Evolutionary conservation across 1,139 yeast genomes (phyloP).

Genomic region (Meyerozyma sp.): DNA sequence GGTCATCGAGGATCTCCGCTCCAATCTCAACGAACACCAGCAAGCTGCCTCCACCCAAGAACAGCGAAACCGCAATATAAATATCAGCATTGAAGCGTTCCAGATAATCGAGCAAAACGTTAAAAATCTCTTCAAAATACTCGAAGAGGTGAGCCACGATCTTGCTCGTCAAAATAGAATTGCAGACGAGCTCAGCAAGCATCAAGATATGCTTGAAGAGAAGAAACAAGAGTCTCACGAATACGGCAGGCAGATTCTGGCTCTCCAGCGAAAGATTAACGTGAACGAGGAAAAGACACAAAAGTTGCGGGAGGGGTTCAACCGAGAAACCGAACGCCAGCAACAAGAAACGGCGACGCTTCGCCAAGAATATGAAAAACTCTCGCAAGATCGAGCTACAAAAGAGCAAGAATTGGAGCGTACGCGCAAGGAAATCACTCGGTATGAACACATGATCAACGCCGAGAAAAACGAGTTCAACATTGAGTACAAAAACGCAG

Average conservation of each 20-base stretch:
- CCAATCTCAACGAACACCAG: slow-evolving; percentile 39
- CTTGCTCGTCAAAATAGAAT: slow-evolving; percentile 44
- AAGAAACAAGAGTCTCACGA: slow-evolving; percentile 42
- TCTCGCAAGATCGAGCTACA: slow-evolving; percentile 46
- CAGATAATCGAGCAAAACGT: slow-evolving; percentile 52
- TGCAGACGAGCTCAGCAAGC: slow-evolving; percentile 29
- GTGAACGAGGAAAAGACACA: slow-evolving; percentile 50
- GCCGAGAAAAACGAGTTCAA: slow-evolving; percentile 43
- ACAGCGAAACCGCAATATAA: slow-evolving; percentile 43
- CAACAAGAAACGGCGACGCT: slow-evolving; percentile 41
- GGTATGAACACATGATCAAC: slow-evolving; percentile 43
- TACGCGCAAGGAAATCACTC: slow-evolving; percentile 42
- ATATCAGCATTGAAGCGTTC: slow-evolving; percentile 56
- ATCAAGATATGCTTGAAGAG: slow-evolving; percentile 45
- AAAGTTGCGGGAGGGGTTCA: slow-evolving; percentile 45
- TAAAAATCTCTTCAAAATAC: slow-evolving; percentile 41
- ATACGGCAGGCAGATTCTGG: slow-evolving; percentile 44
- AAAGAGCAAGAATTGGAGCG: slow-evolving; percentile 49
- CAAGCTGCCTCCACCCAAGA: slow-evolving; percentile 39
- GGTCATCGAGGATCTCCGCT: slow-evolving; percentile 51
- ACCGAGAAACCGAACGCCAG: slow-evolving; percentile 39
- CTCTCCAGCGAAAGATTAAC: slow-evolving; percentile 47
- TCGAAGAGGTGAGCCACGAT: slow-evolving; percentile 57
- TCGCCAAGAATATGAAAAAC: slow-evolving; percentile 40
- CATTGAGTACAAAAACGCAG: slow-evolving; percentile 49